Base-by-base conservation (phyloP, 2,329 filamentous ascomycete genomes). In the Rutstroemia sydowiana region DNA sequence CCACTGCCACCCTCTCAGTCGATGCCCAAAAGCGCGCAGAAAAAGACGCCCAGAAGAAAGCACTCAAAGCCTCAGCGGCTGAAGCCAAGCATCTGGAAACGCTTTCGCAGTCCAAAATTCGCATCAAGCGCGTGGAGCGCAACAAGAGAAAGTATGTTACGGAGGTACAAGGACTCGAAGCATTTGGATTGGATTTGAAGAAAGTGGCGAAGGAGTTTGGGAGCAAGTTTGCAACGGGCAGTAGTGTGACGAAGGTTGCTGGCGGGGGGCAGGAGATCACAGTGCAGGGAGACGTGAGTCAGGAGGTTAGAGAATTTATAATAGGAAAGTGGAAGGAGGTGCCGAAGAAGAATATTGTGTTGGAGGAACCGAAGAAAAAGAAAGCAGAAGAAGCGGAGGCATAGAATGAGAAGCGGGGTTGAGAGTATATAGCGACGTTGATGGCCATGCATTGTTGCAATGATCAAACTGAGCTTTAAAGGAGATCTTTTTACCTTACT, bases 141-240 rank as follows among this genome's bases (percentile, higher is more conserved):
- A 97, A 95, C 72, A 98, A 98, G 78, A 83, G 93, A 66, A 98
- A 98, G 74, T 95, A 84, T 68, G 91, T 98, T 50, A 98, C 93
- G 0, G 85, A 91, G 14, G 84, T 98, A n/a, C 82, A 82, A 6
- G 93, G 93, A 0, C 76, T 98, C 18, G 93, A 98, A 69, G 83
- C 85, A 0, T 95, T 96, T 65, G 89, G 89, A 0, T 70, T 97
- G 39, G 92, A 97, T 52, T 78, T 96, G 65, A 98, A 98, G 72
- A 97, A 96, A 74, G 78, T 95, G 7, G 85, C 91, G 53, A 97
- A 97, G 75, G 93, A 97, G 65, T 84, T 97, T 61, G 93, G 93
- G 57, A 98, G 97, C 80, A 97, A 96, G 73, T 97, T 98, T 66
- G 93, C 93, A 28, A 97, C 93, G 9, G 93, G 93, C 0, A 86